phyloP scores from a whole-genome alignment of 768 basidiomycete genomes.

The Boletus pseudo-olivaceus region DNA sequence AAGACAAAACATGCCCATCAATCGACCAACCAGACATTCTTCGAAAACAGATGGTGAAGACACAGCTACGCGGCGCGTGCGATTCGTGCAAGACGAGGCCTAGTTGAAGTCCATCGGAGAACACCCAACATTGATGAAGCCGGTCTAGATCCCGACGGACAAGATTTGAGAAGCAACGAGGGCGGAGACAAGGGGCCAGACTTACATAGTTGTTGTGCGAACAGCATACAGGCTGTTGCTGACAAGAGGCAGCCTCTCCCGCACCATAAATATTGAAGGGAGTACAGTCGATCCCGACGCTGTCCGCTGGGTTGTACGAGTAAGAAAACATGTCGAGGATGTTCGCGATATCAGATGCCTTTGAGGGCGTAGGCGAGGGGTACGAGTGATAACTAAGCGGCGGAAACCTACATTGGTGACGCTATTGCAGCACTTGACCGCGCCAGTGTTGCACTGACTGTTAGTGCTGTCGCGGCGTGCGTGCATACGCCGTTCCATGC shows the following conservation, averaged over 20 bases:
- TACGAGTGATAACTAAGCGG: not conserved
- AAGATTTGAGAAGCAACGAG: not conserved
- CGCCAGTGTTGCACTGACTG: conserved; percentile 19
- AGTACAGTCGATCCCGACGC: conserved; percentile 22
- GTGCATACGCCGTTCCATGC: conserved; percentile 18
- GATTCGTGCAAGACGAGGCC: conserved; percentile 1
- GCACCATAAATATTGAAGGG: conserved; percentile 20
- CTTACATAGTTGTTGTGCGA: conserved; percentile 17
- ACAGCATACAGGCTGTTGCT: conserved; percentile 29
- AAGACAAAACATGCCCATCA: not conserved
- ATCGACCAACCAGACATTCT: not conserved
- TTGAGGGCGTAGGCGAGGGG: not conserved
- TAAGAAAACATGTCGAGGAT: conserved; percentile 6
- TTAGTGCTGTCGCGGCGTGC: conserved; percentile 1
- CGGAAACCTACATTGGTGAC: conserved; percentile 18
- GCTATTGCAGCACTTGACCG: conserved; percentile 18
- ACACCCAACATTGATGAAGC: conserved; percentile 22
- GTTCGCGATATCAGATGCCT: conserved; percentile 10
- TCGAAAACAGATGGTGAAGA: conserved; percentile 4
- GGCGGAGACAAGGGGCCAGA: not conserved
- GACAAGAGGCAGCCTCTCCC: conserved; percentile 18
- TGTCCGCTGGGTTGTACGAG: conserved; percentile 17
- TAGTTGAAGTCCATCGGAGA: conserved; percentile 24
- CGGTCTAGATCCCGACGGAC: conserved; percentile 5
- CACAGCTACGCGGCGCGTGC: not conserved